Evolutionary conservation across 129 eudicot genomes (phyloP), one percentile per base, ranked within the genome.

Genomic region (Dittrichia graveolens): DNA sequence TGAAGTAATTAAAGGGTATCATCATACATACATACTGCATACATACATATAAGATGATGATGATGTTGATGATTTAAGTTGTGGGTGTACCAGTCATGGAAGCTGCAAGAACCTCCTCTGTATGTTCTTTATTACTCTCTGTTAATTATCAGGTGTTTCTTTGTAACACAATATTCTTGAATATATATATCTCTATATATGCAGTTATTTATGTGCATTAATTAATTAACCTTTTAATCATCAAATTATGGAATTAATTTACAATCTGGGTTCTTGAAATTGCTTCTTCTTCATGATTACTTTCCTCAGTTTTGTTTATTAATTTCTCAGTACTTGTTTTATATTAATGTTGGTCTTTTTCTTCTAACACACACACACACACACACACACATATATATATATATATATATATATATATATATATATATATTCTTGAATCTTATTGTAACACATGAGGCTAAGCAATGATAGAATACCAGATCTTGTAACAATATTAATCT

Each of bases 71-170:
- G 65, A 6, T 77, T 43, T 75, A 48, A 65, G 47, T 12, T 31
- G 79, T 53, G 48, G 65, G 31, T 49, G 45, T 78, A 76, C 56
- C 42, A 69, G 67, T 58, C 76, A 78, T 78, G 81, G 76, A 78
- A 60, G 58, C 56, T 78, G 39, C 81, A 69, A 78, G 40, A 61
- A 78, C 70, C 63, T 50, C 76, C 34, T 24, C 55, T 61, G 81
- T 78, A 78, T 16, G 81, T 61, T 69, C 46, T 40, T 59, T 34
- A 59, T 40, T 60, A 60, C 47, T 40, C 47, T 12, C 24, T 69
- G 6, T 58, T 19, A 7, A 2, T 61, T 38, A 60, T 7, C 37
- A 13, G 49, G 5, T 44, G 24, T 44, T 55, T 75, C 45, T 44
- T 24, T 74, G 70, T 15, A 50, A 63, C 44, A 75, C 18, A 24